phyloP scores from a whole-genome alignment of 352 stramenopile genomes.

The Hyphochytrium catenoides region DNA sequence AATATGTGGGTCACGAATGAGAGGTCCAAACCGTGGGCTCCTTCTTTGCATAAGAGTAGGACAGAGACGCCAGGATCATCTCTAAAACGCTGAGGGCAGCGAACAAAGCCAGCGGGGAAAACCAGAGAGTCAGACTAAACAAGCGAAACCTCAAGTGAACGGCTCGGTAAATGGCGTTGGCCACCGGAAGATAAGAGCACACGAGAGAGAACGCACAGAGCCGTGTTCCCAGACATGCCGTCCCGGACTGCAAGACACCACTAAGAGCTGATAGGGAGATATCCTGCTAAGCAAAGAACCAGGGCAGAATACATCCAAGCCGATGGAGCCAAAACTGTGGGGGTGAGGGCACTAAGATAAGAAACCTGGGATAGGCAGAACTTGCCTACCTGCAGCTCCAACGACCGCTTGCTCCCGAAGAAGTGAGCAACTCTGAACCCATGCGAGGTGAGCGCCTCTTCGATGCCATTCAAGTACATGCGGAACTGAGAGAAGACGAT shows the following conservation, averaged over 20 bases:
- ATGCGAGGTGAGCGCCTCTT: slow-evolving; percentile 21
- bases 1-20: slow-evolving; percentile 97
- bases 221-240: neutral
- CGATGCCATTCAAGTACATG: slow-evolving; percentile 23
- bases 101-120: slow-evolving; percentile 31
- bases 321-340: no score
- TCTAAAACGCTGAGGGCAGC: slow-evolving; percentile 20
- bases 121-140: slow-evolving; percentile 31
- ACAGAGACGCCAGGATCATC: slow-evolving; percentile 48
- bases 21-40: slow-evolving; percentile 82
- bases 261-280: neutral
- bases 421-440: slow-evolving; percentile 22
- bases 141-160: slow-evolving; percentile 35
- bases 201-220: slow-evolving; percentile 13
- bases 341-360: no score
- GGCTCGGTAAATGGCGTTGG: slow-evolving; percentile 42
- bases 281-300: no score
- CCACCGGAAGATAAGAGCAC: slow-evolving; percentile 54
- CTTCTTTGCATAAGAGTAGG: slow-evolving; percentile 78
- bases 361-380: slow-evolving; percentile 18
- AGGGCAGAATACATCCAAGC: no score
- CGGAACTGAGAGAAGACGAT: slow-evolving; percentile 43
- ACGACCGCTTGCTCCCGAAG: slow-evolving; percentile 14
- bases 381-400: slow-evolving; percentile 32
- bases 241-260: neutral